Base-by-base conservation (phyloP, 139 green algal species). In the Chara braunii region DNA sequence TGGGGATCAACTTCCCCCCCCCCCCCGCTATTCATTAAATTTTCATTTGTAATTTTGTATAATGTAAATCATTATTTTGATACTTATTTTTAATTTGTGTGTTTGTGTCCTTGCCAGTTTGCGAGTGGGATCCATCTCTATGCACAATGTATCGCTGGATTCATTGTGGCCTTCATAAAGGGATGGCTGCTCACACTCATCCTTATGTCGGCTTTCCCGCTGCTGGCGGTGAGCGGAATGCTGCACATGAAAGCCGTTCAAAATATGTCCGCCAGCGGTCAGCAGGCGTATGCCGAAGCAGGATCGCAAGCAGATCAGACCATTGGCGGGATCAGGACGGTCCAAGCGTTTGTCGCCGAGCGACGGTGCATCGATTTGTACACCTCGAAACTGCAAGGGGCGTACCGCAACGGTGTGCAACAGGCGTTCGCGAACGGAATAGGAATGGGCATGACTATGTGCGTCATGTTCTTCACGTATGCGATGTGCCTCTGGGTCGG, bases 171-270 rank as follows among this genome's bases (percentile, higher is more conserved):
- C 33, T 76, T 92, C 60, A 71, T 68, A 30, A 74, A 72, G 43
- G 64, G 77, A 44, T 94, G 85, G 85, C 75, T 84, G 55, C 84
- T 92, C 74, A 85, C 86, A 50, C 78, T 92, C 31, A 76, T 95
- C 1, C 72, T 94, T 23, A 80, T 82, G 1, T 78, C 77, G 3
- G 34, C 65, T 4, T 28, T 94, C 29, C 89, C 89, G 1, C 53
- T 94, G 31, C 67, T 75, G 31, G 67, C 24, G 3, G 31, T 64
- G 3, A 43, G 18, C 26, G 67, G 67, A 31, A 30, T 11, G 31
- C 7, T 71, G 32, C 55, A 70, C 44, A 50, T 34, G 4, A 51
- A 31, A 22, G n/a, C 37, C 37, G 36, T 75, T 18, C 29, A 29
- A 14, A 44, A 45, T 12, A 11, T 34, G 18, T 26, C 67, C 14